These are phyloP conservation scores for Fagus crenata DNA, from an alignment of 306 rosid genomes.

Conservation along the genomic window DNA sequence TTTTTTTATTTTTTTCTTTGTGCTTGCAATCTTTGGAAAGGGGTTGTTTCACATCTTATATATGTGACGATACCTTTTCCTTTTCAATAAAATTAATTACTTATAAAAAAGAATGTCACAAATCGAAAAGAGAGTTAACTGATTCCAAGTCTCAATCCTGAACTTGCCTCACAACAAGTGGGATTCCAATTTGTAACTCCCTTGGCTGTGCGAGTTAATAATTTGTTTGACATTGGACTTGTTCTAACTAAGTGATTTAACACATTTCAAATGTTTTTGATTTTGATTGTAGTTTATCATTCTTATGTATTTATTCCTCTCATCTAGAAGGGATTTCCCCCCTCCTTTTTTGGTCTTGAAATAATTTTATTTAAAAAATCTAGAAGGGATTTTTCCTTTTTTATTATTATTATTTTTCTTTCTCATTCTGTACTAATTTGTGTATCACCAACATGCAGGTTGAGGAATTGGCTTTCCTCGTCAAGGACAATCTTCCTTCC, in stretches of 20 bases:
- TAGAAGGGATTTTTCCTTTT: neutral
- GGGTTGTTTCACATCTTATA: too few species aligned
- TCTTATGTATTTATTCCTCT: neutral
- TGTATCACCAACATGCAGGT: constrained; percentile 53
- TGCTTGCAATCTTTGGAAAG: too few species aligned
- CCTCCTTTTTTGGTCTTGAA: too few species aligned
- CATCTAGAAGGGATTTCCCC: too few species aligned
- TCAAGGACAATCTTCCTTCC: constrained; percentile 92
- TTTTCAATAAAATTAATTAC: too few species aligned
- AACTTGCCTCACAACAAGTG: too few species aligned
- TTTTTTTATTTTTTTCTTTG: too few species aligned
- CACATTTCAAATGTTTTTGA: neutral
- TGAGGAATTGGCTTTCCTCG: constrained; percentile 93
- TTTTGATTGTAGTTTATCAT: neutral
- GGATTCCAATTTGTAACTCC: neutral
- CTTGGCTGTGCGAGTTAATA: neutral
- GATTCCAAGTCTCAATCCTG: too few species aligned
- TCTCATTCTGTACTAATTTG: neutral
- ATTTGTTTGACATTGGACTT: neutral
- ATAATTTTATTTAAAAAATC: neutral
- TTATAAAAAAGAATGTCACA: too few species aligned
- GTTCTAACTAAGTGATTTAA: neutral
- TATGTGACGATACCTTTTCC: too few species aligned
- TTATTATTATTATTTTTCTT: neutral
- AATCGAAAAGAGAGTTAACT: too few species aligned